Evolutionary conservation across 2,329 filamentous ascomycete genomes (phyloP).

Genomic region (Penicillium frequentans): DNA sequence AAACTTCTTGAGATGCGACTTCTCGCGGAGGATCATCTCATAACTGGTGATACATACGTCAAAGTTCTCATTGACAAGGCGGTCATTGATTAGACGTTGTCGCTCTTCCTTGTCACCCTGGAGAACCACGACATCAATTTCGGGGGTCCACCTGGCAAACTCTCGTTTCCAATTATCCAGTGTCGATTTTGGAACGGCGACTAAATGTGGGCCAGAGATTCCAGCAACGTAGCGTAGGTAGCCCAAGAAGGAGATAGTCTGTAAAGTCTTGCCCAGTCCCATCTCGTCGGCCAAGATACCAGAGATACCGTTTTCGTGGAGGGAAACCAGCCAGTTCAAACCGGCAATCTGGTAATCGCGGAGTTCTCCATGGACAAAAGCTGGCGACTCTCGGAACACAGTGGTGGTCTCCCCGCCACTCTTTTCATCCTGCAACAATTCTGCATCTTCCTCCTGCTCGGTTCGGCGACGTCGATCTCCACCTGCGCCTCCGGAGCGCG

Average conservation of each 20-base stretch:
- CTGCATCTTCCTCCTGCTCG: constrained; percentile 96
- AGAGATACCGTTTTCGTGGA: constrained; percentile 98
- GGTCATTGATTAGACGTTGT: constrained; percentile 81
- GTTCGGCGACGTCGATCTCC: constrained; percentile 80
- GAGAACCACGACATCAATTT: constrained; percentile 89
- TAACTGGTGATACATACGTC: constrained; percentile 98
- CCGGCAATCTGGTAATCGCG: constrained; percentile 95
- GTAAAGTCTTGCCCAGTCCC: constrained; percentile 95
- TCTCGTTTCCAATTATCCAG: constrained; percentile 98
- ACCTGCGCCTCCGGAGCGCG: constrained; percentile 80
- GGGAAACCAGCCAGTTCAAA: constrained; percentile 94
- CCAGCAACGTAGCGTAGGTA: constrained; percentile 89
- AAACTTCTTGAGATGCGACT: constrained; percentile 92
- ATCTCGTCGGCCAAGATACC: constrained; percentile 98
- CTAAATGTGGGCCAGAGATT: constrained; percentile 85
- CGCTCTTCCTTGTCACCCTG: constrained; percentile 96
- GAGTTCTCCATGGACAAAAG: constrained; percentile 86
- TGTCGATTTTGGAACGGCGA: constrained; percentile 93
- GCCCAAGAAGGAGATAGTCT: constrained; percentile 95
- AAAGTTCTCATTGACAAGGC: constrained; percentile 90
- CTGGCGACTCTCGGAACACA: constrained; percentile 88
- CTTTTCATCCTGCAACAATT: constrained; percentile 82
- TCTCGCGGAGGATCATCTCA: constrained; percentile 97
- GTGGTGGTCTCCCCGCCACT: constrained; percentile 81
- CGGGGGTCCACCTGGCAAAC: constrained; percentile 90